Evolutionary conservation across 371 early-diverging fungal genomes (phyloP), one percentile per base, ranked within the genome.

Genomic region (Funneliformis caledonium): DNA sequence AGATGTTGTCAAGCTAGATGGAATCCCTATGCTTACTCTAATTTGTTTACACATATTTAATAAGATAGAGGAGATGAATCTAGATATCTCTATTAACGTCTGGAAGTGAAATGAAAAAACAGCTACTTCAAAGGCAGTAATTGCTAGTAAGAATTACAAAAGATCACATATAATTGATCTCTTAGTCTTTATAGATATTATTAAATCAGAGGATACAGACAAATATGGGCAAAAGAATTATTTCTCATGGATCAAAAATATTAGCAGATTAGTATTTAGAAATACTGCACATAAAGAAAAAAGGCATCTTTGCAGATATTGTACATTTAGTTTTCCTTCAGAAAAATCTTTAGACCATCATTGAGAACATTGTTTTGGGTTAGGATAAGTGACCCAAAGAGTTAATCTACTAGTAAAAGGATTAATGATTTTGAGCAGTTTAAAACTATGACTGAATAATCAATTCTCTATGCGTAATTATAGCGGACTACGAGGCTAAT

Each of bases 51-150:
- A 26, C 0, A 76, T 12, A 12, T 76, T 76, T 64, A 4, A 45
- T 12, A 74, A 74, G 19, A 74, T 74, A 16, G 52, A 74, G 33
- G 10, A 43, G 12, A 9, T 11, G 1, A 76, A 76, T 48, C 33
- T 31, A 33, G 61, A 76, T 45, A 76, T 76, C 48, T 76, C 77
- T 7, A 76, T 76, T 4, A 76, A 64, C 65, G 64, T 64, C 2
- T 76, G 65, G 65, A 22, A 76, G n/a, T 76, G 31, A 48, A 64
- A 76, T 6, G 50, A 76, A n/a, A 8, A 76, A 76, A 62, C 22
- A 14, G 19, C 42, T 3, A 62, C 42, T 22, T 45, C 74, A 10
- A 76, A 76, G 62, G 2, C 45, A 1, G 47, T 76, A 76, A 45
- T 76, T 2, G 47, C 47, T 11, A 76, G 76, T 42, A 76, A 76